Percentiles rank a stretch among this genome's conserved stretches.
Conservation (phyloP, 2,329 filamentous ascomycete genomes). For the Myriosclerotinia duriaeana region DNA sequence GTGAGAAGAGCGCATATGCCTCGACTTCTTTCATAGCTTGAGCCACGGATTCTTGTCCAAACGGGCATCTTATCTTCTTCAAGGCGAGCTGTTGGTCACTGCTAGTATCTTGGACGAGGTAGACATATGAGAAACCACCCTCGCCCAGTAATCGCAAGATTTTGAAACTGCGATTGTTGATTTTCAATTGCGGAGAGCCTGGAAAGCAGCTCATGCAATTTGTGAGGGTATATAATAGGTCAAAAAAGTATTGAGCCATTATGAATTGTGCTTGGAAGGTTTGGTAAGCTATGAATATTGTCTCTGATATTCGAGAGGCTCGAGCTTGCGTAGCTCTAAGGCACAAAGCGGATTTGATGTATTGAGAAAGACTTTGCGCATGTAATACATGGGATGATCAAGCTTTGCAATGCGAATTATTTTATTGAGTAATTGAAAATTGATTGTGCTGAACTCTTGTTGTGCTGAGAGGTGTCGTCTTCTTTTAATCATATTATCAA, state of each 20-base stretch:
- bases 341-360: constrained; percentile 1
- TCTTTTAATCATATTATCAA: background rate
- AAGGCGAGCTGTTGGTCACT: constrained; percentile 85
- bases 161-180: constrained; percentile 94
- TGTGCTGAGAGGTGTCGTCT: constrained; percentile 13
- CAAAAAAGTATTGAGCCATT: constrained; percentile 83
- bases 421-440: background rate
- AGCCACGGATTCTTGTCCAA: constrained; percentile 92
- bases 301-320: constrained; percentile 2
- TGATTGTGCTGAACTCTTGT: background rate
- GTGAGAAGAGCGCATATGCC: constrained; percentile 86
- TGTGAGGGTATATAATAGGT: constrained; percentile 86
- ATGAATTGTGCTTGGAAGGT: constrained; percentile 1
- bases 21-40: constrained; percentile 97
- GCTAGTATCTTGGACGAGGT: constrained; percentile 89
- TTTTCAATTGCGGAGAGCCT: constrained; percentile 87
- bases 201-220: constrained; percentile 98
- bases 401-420: background rate
- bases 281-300: background rate
- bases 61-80: constrained; percentile 98
- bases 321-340: constrained; percentile 13
- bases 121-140: constrained; percentile 98
- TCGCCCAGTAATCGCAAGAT: constrained; percentile 91
- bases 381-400: background rate
- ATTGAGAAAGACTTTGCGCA: background rate